Evolutionary conservation across 1,284 basidiomycete genomes (phyloP), one percentile per base, ranked within the genome.

Genomic region (Ganoderma lingzhi): DNA sequence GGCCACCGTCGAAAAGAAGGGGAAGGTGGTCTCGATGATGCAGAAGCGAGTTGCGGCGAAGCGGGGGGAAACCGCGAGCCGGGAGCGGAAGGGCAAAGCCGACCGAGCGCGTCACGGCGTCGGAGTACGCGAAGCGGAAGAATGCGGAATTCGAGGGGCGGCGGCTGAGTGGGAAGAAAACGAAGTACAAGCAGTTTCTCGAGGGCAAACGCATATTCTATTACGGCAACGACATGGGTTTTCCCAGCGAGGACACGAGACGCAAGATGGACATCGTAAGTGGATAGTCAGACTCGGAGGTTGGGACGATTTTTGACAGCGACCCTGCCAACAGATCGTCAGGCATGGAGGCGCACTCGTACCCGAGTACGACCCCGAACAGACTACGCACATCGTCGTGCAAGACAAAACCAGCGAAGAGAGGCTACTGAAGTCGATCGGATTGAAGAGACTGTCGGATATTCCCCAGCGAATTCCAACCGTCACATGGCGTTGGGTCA

Each of bases 311-410:
- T n/a, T n/a, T 35, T 32, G 23, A 44, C 35, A 67, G 28, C 56
- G 28, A 28, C 28, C 48, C 35, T 41, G 51, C 45, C 51, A 60
- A n/a, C 64, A 93, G 91, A 86, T 93, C 44, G 79, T 88, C 53
- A 82, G 82, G 71, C 79, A 86, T 70, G 91, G 91, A 19, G 91
- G 86, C 41, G 85, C 71, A 19, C 78, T 92, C 10, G 76, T 87
- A 53, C 84, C 89, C 2, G 80, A 75, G 45, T 93, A 86, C 73
- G 87, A 93, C 69, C 80, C 86, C 0, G 70, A 76, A 4, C 70
- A 78, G 9, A 85, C 90, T 30, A 92, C 92, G 1, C 89, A 92
- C 75, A 89, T 93, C 65, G 82, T 93, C 44, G 87, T 87, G 4
- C 87, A 88, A 63, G 78, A 82, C 0, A 61, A 23, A n/a, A 59